These are phyloP conservation scores for Jatropha curcas DNA, from an alignment of 345 rosid species.

Conservation along the genomic window DNA sequence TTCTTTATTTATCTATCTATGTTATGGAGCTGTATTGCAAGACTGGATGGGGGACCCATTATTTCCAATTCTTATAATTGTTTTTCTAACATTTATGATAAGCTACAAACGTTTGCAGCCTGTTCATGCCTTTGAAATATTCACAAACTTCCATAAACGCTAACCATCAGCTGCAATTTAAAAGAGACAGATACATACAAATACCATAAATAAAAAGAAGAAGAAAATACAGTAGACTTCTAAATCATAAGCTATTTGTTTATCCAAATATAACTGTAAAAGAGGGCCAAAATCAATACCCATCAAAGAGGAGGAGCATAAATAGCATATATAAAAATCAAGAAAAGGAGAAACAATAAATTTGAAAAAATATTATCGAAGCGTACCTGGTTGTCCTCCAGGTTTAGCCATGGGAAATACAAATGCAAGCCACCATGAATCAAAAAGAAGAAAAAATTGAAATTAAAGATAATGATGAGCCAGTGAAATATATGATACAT, in stretches of 20 bases:
- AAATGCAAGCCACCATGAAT: conserved; percentile 27
- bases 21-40: not conserved
- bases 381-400: conserved; percentile 31
- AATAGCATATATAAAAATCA: not conserved
- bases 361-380: too few species aligned
- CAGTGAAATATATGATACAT: conserved; percentile 30
- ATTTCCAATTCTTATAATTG: not conserved
- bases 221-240: not conserved
- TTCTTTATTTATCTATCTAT: not conserved
- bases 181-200: not conserved
- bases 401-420: conserved; percentile 38
- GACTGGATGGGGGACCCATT: not conserved
- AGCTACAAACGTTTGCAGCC: not conserved
- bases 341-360: too few species aligned
- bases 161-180: not conserved
- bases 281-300: conserved; percentile 10
- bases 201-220: not conserved
- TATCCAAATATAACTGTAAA: conserved; percentile 5
- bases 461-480: conserved; percentile 25
- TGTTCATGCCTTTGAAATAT: not conserved
- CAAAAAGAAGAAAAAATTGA: conserved; percentile 28
- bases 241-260: not conserved
- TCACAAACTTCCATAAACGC: not conserved
- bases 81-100: not conserved
- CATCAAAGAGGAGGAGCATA: not conserved